Evolutionary conservation across 148 eudicot genomes (phyloP).

Genomic region (Silene conica): DNA sequence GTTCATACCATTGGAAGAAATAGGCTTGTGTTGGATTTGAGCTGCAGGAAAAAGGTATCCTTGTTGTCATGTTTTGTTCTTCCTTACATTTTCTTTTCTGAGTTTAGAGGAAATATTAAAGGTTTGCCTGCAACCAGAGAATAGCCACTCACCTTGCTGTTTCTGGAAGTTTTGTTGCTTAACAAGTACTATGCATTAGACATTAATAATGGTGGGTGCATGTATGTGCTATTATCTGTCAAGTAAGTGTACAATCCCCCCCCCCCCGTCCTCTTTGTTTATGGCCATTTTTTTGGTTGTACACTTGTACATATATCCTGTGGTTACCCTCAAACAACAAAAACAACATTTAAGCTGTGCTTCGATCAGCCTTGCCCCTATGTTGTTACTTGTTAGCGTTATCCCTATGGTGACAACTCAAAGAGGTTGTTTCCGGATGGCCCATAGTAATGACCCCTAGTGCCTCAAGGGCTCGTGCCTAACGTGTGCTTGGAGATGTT

Average conservation of each 20-base stretch:
- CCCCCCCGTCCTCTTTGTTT: not conserved
- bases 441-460: not conserved
- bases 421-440: not conserved
- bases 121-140: not conserved
- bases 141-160: not conserved
- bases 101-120: not conserved
- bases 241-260: not conserved
- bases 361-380: not conserved
- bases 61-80: not conserved
- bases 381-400: not conserved
- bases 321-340: not conserved
- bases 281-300: not conserved
- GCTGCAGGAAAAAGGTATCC: conserved; percentile 93
- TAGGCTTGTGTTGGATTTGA: conserved; percentile 87
- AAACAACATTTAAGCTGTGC: not conserved
- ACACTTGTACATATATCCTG: not conserved
- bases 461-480: not conserved
- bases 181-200: not conserved
- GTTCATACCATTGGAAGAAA: conserved; percentile 61
- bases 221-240: not conserved
- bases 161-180: not conserved
- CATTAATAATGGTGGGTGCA: not conserved
- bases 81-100: not conserved
- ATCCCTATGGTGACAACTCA: not conserved
- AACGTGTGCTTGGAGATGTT: not conserved